Evolutionary conservation across 768 basidiomycete species (phyloP), one percentile per base, ranked within the genome.

Genomic region (Paxillus involutus): DNA sequence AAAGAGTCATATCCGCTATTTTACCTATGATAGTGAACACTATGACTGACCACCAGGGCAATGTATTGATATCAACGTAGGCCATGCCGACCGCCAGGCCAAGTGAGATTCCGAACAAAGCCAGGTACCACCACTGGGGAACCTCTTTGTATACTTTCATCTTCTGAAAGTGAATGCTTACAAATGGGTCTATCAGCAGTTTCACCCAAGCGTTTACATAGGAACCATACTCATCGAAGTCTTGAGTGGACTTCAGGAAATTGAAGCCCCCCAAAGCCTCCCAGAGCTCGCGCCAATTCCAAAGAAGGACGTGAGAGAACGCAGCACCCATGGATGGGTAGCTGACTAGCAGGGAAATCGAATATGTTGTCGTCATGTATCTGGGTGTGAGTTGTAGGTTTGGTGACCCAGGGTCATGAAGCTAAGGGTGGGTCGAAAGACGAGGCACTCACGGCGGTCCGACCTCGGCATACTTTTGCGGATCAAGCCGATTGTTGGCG

Each of bases 31-130:
- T 57, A 9, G 79, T 79, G 58, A 83, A 80, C 51, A 78, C 64
- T 36, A 84, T 66, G 52, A 83, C 68, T 55, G 76, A 78, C 81
- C 80, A 84, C 44, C 77, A 77, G 6, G 81, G 82, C 58, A 84
- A 69, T 30, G 80, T 75, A 29, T 66, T 63, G 16, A 71, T 58
- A 21, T 72, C 72, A 21, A 71, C 67, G 57, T 76, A 76, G 46
- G 71, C 70, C 53, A 72, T 73, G 26, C 80, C 80, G 51, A 83
- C 81, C 14, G 77, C 80, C 10, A 83, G 64, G 10, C 57, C 76
- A 24, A 83, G 59, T 1, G 80, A 79, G 6, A 70, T 61, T 14
- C 80, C 12, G 59, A 83, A 80, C 12, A 83, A 59, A 10, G 61
- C 35, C 2, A 66, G 65, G 56, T 83, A 83, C 62, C 75, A 80